A percentile compares a stretch with the other conserved stretches of the same genome.
These are phyloP conservation scores for Lipomyces starkeyi DNA, from an alignment of 805 yeast genomes.

Conservation along the genomic window DNA sequence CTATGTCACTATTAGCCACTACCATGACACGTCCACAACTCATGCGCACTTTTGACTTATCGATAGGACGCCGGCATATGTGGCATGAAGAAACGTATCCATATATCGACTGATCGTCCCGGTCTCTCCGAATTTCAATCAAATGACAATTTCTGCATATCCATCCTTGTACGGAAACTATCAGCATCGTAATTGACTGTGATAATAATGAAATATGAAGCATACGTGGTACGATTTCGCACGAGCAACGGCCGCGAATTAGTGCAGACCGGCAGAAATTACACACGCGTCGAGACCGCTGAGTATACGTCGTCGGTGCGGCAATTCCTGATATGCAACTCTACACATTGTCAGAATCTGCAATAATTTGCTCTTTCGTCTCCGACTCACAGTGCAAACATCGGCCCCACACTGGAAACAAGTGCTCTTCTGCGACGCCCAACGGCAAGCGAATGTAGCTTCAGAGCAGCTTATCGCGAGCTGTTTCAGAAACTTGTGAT, in stretches of 20 bases:
- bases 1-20: conserved; percentile 2
- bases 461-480: conserved; percentile 29
- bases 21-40: neutral
- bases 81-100: conserved; percentile 15
- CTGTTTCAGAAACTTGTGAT: conserved; percentile 14
- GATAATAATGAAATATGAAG: neutral
- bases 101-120: neutral
- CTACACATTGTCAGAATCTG: conserved; percentile 8
- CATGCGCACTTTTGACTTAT: neutral
- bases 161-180: conserved; percentile 22
- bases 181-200: neutral
- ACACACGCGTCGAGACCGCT: conserved; percentile 28
- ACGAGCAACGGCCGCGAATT: conserved; percentile 28
- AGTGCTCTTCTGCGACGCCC: conserved; percentile 2
- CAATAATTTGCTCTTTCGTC: neutral
- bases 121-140: conserved; percentile 21
- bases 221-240: conserved; percentile 16
- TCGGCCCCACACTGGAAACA: conserved; percentile 12
- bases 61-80: conserved; percentile 23
- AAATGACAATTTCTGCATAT: conserved; percentile 29
- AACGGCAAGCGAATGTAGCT: conserved; percentile 26
- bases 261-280: conserved; percentile 19
- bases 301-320: conserved; percentile 6
- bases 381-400: conserved; percentile 9
- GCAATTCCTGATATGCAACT: conserved; percentile 23